Evolutionary conservation across 2,329 filamentous ascomycete species (phyloP), one percentile per base, ranked within the genome.

Genomic region (Fusarium redolens): DNA sequence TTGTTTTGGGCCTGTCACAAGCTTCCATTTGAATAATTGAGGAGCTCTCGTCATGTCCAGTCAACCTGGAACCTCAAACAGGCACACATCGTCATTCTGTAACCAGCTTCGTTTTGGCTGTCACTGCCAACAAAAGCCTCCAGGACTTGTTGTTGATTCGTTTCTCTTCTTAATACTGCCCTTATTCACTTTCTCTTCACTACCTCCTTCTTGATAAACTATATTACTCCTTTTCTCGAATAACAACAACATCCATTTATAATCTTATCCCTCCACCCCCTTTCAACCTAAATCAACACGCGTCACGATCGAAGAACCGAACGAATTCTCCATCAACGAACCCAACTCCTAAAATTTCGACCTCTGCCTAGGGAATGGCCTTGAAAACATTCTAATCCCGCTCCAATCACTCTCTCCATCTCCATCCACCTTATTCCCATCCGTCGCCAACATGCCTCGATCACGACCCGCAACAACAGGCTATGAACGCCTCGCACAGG

Each of bases 401-500:
- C 54, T 22, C 55, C 37, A 44, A 57, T 40, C 41, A 30, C 55
- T 50, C 20, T 58, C 30, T 55, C 38, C 38, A 40, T 65, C 60
- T 41, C 44, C 58, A 48, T 44, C 41, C 45, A 48, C 35, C 40
- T 44, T 30, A 30, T 20, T 45, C 15, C 30, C 50, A 51, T 55
- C 40, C 6, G 41, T 55, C 43, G 31, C 61, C 62, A 69, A 55
- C 72, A 93, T 93, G 92, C 87, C 92, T 77, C 90, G 89, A 80
- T 85, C 85, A 71, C 88, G 92, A 65, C 93, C 92, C 69, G 87
- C 92, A 65, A 93, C 92, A 47, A 95, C 93, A 72, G 93, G 93
- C 82, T 96, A 96, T 84, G 93, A 94, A 82, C 92, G 92, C 79
- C 91, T 96, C 65, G 92, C 93, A 71, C 93, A 96, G 83, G 93